phyloP scores from a whole-genome alignment of 2,329 filamentous ascomycete genomes.

The Fusarium abutilonis region DNA sequence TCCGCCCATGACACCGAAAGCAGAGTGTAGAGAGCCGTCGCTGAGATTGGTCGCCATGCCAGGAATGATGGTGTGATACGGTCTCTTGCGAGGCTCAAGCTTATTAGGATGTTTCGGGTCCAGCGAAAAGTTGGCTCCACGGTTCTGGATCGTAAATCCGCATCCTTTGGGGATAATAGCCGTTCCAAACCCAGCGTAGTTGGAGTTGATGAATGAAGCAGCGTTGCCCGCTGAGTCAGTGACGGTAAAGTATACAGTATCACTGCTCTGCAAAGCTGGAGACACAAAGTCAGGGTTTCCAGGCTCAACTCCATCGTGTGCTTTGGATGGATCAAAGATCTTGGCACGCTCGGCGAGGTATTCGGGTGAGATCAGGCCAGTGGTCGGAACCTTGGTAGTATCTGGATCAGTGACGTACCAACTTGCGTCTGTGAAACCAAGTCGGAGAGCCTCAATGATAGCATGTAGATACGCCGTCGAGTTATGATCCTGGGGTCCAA shows the following conservation, averaged over 20 bases:
- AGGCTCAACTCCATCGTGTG: conserved; percentile 70
- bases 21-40: conserved; percentile 80
- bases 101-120: conserved; percentile 78
- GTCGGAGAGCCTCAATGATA: conserved; percentile 85
- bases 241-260: conserved; percentile 94
- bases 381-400: conserved; percentile 73
- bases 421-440: conserved; percentile 87
- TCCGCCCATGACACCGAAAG: conserved; percentile 97
- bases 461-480: conserved; percentile 82
- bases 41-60: conserved; percentile 82
- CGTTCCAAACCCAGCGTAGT: conserved; percentile 90
- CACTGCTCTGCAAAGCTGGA: conserved; percentile 84
- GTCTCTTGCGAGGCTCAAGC: conserved; percentile 82
- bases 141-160: conserved; percentile 94
- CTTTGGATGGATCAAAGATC: conserved; percentile 66
- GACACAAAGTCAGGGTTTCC: conserved; percentile 66
- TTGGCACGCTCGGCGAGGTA: conserved; percentile 78
- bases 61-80: conserved; percentile 98
- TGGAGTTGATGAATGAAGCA: conserved; percentile 96
- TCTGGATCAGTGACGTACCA: conserved; percentile 93
- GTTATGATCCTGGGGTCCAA: conserved; percentile 80
- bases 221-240: conserved; percentile 87
- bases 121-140: conserved; percentile 86
- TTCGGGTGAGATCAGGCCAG: conserved; percentile 72
- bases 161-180: conserved; percentile 84